Conservation (phyloP, 2,329 filamentous ascomycete genomes). For the Arachnomyces sp. region DNA sequence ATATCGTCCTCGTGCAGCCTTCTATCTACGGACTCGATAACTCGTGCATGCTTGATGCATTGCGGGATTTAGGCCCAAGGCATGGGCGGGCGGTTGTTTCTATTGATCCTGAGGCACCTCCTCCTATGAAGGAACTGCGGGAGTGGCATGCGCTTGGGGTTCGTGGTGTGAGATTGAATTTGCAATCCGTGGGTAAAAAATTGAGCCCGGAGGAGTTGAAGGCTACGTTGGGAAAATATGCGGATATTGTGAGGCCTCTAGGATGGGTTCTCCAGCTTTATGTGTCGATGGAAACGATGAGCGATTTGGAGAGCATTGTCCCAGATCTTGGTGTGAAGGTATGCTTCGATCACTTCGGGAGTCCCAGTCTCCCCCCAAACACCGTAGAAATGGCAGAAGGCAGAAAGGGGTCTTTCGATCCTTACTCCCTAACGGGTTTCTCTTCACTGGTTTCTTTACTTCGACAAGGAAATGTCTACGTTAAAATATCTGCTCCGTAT, state of each 20-base stretch:
- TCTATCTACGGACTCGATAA: slow-evolving; percentile 58
- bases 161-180: slow-evolving; percentile 53
- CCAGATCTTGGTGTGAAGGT: slow-evolving; percentile 45
- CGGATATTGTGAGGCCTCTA: slow-evolving; percentile 42
- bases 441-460: slow-evolving; percentile 42
- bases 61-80: slow-evolving; percentile 42
- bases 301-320: slow-evolving; percentile 43
- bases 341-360: slow-evolving; percentile 55
- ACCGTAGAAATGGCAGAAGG: slow-evolving; percentile 7
- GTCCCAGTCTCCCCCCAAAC: slow-evolving; percentile 32
- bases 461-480: slow-evolving; percentile 42
- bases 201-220: slow-evolving; percentile 37
- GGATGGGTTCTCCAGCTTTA: slow-evolving; percentile 55
- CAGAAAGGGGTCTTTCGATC: slow-evolving; percentile 23
- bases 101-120: slow-evolving; percentile 43
- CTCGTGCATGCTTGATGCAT: slow-evolving; percentile 49
- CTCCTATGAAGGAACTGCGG: slow-evolving; percentile 33
- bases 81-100: slow-evolving; percentile 50
- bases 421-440: slow-evolving; percentile 45
- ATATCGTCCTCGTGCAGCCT: slow-evolving; percentile 55
- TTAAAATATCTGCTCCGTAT: slow-evolving; percentile 55
- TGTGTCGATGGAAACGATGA: slow-evolving; percentile 45
- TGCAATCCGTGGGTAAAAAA: slow-evolving; percentile 45
- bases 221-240: slow-evolving; percentile 40
- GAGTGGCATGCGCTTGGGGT: slow-evolving; percentile 53